Base-by-base conservation (phyloP, 305 asterid species). In the Rubia peregrina region DNA sequence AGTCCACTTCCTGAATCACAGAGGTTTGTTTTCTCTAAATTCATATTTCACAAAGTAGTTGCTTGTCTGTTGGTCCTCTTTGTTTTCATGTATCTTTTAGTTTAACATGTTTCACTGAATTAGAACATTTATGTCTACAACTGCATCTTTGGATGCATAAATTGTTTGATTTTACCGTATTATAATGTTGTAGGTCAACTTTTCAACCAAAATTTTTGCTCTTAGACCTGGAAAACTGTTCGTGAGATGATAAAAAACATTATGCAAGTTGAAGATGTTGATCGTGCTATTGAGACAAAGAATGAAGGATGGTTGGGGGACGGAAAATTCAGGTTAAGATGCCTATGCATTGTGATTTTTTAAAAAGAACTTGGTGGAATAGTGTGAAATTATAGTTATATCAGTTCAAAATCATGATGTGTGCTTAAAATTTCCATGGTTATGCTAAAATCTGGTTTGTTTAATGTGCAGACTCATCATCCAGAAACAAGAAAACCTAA, bases 231-330 rank as follows among this genome's bases (percentile, higher is more conserved):
- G 98, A 73, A 85, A 77, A 80, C 76, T 86, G 61, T 91, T 38
- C 92, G 91, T 26, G 86, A 79, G 74, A 89, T 91, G 96, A 85
- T 93, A 83, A 91, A 88, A 77, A 80, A 62, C 61, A 97, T 88
- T 74, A 93, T 91, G 98, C 92, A 72, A 75, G 89, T 85, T 48
- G 96, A 90, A 83, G 98, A 97, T 16, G 82, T 86, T 3, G 96
- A 88, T 9, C 38, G 38, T 33, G 38, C 38, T 33, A 33, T 3
- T 2, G 38, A 33, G 38, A 33, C 38, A 33, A 33, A 33, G 38
- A 33, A 33, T 33, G 38, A 4, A 4, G 5, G 5, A 33, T 33
- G 38, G 38, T 33, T 33, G 4, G 38, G 38, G 38, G 38, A 33
- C 4, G 5, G 38, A 33, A 33, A 33, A 3, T 33, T 33, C 3